These are phyloP conservation scores for Boletellus ananas DNA, from an alignment of 768 basidiomycete species.

Conservation along the genomic window DNA sequence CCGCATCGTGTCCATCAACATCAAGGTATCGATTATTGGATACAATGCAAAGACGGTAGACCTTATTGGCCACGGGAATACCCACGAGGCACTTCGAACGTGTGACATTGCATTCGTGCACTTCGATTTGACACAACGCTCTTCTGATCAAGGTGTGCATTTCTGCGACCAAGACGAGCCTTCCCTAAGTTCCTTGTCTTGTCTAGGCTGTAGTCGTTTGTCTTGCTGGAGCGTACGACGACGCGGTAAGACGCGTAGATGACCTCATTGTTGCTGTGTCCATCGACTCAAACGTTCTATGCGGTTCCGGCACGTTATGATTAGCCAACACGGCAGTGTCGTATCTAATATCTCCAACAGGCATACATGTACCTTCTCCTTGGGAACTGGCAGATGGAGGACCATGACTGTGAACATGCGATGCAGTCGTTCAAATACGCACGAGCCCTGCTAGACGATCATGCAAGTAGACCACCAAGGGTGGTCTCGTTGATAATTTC, in stretches of 20 bases:
- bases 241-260: constrained; percentile 1
- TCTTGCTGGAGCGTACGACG: background rate
- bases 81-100: background rate
- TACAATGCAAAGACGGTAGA: constrained; percentile 3
- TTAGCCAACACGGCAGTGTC: background rate
- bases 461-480: background rate
- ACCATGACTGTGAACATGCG: background rate
- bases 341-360: background rate
- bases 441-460: background rate
- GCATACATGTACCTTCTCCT: constrained; percentile 6
- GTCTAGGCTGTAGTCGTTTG: background rate
- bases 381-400: constrained; percentile 1
- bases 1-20: background rate
- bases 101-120: constrained; percentile 3
- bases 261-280: background rate
- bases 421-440: constrained; percentile 1
- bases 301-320: background rate
- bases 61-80: background rate
- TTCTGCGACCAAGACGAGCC: background rate
- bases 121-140: background rate
- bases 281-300: background rate
- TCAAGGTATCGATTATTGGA: background rate
- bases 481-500: constrained; percentile 5
- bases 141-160: constrained; percentile 4
- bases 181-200: background rate